Base-by-base conservation (phyloP, 2,329 filamentous ascomycete species). In the Pseudophaeomoniella oleicola region DNA sequence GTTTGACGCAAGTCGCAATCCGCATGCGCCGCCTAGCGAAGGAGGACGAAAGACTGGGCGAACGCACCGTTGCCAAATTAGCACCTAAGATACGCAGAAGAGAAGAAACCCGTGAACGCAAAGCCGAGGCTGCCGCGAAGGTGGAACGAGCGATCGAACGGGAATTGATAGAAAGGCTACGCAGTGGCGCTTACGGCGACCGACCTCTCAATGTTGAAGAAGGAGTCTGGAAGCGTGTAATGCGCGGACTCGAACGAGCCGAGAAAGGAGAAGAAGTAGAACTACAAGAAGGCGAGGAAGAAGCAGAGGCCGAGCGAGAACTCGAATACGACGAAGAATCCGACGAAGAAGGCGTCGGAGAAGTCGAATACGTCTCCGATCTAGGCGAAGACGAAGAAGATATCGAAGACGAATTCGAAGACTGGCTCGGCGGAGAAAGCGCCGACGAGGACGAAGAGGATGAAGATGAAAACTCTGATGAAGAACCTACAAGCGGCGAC, bases 141-240 rank as follows among this genome's bases (percentile, higher is more conserved):
- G 76, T 98, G 42, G 90, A 98, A 69, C 71, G 85, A 46, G 86
- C 86, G 5, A 96, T 98, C 58, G 90, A 98, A 69, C 71, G 90
- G 38, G 88, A 96, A 62, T 69, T 98, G 46, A 81, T 98, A 48
- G 85, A 96, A 61, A 71, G 90, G 48, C 63, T 98, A 58, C 72
- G 87, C 46, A 87, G 85, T 53, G 90, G 90, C 32, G 87, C 87
- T 3, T 96, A 98, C 59, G 90, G 90, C 37, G 87, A 96, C 50
- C 76, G 84, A 55, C 90, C 90, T 30, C 68, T 98, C 46, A 98
- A 98, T 55, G 87, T 94, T 36, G 90, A 92, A 58, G 86, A 94
- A 57, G 71, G 74, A 11, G 85, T 98, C 42, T 98, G 90, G 90
- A 92, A 92, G 72, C 93, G 87, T 71, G 90, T 98, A 5, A 75